Evolutionary conservation across 2,329 filamentous ascomycete species (phyloP), one percentile per base, ranked within the genome.

Genomic region (Chaetomium strumarium): DNA sequence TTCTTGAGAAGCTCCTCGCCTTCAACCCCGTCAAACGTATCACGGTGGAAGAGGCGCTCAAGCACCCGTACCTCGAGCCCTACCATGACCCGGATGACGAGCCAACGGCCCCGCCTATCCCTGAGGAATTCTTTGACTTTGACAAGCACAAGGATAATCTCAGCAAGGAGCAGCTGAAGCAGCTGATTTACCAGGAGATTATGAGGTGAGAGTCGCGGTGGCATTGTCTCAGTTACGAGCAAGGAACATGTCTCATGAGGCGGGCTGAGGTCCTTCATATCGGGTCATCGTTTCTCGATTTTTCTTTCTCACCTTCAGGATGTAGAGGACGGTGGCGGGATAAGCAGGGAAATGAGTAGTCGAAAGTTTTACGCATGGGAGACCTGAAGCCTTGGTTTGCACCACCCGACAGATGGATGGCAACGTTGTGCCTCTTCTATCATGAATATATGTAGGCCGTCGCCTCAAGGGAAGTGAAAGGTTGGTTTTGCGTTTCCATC

Each of bases 21-120:
- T 99, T 99, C 78, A 99, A 99, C 75, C 93, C 93, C 0, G 90
- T 93, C 58, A 99, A 99, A 84, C 88, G 93, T 61, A 99, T 99
- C 70, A 95, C 90, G 1, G 93, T 99, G 20, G 93, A 97, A 68
- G 93, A 99, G 59, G 93, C 93, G 17, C 80, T 99, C 59, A 95
- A 93, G 74, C 93, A 99, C 73, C 92, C 93, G 5, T 99, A 99
- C 73, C 82, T 99, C 33, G 93, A 99, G 76, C 93, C 93, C 6
- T 99, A 99, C 73, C 93, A 99, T 71, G 93, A 99, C 70, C 93
- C 93, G 7, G 93, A 97, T 67, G 93, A 99, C 68, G 93, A 99
- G 79, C 93, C 93, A 46, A 96, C 90, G 12, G 93, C 93, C 16
- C 88, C 91, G 40, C 91, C 93, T 19, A 99, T 99, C 65, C 93